Percentiles rank a stretch among this genome's conserved stretches.
phyloP scores from a whole-genome alignment of 2,329 filamentous ascomycete species.

The Penicillium sp. region DNA sequence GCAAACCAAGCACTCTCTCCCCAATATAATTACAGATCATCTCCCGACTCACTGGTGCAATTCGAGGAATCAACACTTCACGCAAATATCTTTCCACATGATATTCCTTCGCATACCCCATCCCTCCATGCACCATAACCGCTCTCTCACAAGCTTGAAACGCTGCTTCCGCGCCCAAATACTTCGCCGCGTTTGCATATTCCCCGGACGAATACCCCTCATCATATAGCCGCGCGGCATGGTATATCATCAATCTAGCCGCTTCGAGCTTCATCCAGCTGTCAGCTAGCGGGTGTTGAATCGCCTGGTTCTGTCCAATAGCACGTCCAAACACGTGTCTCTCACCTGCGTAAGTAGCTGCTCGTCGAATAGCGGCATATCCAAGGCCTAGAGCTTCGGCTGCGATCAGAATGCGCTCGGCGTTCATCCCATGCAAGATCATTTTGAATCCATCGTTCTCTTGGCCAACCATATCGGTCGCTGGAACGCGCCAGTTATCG shows the following conservation, averaged over 20 bases:
- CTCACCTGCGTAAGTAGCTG: slow-evolving; percentile 56
- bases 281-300: slow-evolving; percentile 61
- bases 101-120: slow-evolving; percentile 66
- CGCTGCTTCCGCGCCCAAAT: slow-evolving; percentile 64
- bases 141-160: slow-evolving; percentile 63
- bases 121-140: slow-evolving; percentile 62
- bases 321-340: slow-evolving; percentile 59
- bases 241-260: slow-evolving; percentile 63
- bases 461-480: slow-evolving; percentile 47
- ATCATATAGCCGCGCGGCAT: slow-evolving; percentile 63
- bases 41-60: slow-evolving; percentile 62
- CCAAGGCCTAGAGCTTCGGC: slow-evolving; percentile 54
- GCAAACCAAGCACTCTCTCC: slow-evolving; percentile 45
- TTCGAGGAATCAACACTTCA: slow-evolving; percentile 62
- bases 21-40: slow-evolving; percentile 50
- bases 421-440: slow-evolving; percentile 50
- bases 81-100: slow-evolving; percentile 64
- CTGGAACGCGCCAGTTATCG: slow-evolving; percentile 52
- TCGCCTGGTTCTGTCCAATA: slow-evolving; percentile 63
- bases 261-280: slow-evolving; percentile 65
- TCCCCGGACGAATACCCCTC: slow-evolving; percentile 58
- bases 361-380: slow-evolving; percentile 51
- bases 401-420: slow-evolving; percentile 46
- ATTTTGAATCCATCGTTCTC: slow-evolving; percentile 55
- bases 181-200: slow-evolving; percentile 64